Conservation (phyloP, 305 asterid genomes). For the Fraxinus floribunda region DNA sequence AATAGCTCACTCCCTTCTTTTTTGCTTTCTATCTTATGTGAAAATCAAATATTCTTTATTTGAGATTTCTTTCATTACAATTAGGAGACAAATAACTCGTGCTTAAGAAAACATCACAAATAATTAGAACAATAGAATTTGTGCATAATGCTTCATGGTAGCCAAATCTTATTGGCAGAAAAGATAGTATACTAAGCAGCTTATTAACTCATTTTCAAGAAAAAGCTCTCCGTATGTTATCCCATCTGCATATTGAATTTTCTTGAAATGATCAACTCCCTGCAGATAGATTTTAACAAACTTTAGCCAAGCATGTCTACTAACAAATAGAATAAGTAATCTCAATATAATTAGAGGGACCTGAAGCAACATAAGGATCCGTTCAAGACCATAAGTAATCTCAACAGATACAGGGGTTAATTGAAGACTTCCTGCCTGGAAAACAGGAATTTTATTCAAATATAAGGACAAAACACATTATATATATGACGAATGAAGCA, state of each 20-base stretch:
- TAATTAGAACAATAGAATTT: not conserved
- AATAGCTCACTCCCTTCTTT: not conserved
- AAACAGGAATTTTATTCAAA: conserved; percentile 7
- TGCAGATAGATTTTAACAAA: conserved; percentile 37
- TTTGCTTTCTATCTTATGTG: not conserved
- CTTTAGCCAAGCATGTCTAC: conserved; percentile 25
- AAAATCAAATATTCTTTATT: not conserved
- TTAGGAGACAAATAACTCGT: not conserved
- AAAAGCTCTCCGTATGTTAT: conserved; percentile 96
- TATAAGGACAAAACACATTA: not conserved
- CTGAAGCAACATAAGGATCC: conserved; percentile 98
- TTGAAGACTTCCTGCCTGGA: conserved; percentile 91
- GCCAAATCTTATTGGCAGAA: conserved; percentile 21
- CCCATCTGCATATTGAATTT: conserved; percentile 91
- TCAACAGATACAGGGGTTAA: conserved; percentile 89
- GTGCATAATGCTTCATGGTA: conserved; percentile 6
- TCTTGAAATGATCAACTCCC: conserved; percentile 98
- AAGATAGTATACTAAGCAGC: conserved; percentile 23
- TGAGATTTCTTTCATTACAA: not conserved
- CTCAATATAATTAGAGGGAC: conserved; percentile 37
- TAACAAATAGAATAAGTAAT: conserved; percentile 23
- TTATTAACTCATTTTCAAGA: conserved; percentile 83
- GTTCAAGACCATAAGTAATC: conserved; percentile 95
- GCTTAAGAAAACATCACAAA: not conserved
- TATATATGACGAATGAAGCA: conserved; percentile 5